phyloP scores from a whole-genome alignment of 176 grass and related monocot genomes.

The Cenchrus americanus region DNA sequence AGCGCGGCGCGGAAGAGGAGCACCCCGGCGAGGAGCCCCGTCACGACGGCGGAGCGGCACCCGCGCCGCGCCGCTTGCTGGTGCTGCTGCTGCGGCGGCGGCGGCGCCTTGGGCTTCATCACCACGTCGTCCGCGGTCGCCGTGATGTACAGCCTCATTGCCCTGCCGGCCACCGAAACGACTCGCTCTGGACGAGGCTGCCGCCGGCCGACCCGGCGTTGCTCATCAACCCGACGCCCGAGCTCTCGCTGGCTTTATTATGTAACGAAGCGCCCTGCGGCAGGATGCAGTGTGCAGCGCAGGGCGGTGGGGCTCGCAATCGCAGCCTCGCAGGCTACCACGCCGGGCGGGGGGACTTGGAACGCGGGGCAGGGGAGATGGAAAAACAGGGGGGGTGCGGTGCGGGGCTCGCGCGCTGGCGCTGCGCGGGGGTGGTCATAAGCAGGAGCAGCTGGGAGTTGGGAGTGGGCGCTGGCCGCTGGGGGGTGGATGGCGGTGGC shows the following conservation, averaged over 20 bases:
- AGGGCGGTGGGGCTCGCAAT: not conserved
- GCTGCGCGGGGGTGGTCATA: not conserved
- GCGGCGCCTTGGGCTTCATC: conserved; percentile 43
- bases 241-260: not conserved
- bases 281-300: not conserved
- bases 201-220: not conserved
- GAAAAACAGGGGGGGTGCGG: not conserved
- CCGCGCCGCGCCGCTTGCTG: conserved; percentile 44
- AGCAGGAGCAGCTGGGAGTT: not conserved
- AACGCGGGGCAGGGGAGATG: not conserved
- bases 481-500: not conserved
- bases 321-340: not conserved
- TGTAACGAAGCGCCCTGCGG: not conserved
- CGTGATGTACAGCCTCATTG: conserved; percentile 70
- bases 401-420: not conserved
- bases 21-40: conserved; percentile 70
- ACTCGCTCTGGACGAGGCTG: not conserved
- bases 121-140: not conserved
- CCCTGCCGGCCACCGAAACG: not conserved
- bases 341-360: not conserved
- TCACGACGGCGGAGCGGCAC: conserved; percentile 52
- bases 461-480: not conserved
- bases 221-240: conserved; percentile 11
- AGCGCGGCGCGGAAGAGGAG: conserved; percentile 81
- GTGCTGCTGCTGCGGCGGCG: not conserved